Conservation (phyloP, 2,329 filamentous ascomycete genomes). For the Cyphellophora attinorum region DNA sequence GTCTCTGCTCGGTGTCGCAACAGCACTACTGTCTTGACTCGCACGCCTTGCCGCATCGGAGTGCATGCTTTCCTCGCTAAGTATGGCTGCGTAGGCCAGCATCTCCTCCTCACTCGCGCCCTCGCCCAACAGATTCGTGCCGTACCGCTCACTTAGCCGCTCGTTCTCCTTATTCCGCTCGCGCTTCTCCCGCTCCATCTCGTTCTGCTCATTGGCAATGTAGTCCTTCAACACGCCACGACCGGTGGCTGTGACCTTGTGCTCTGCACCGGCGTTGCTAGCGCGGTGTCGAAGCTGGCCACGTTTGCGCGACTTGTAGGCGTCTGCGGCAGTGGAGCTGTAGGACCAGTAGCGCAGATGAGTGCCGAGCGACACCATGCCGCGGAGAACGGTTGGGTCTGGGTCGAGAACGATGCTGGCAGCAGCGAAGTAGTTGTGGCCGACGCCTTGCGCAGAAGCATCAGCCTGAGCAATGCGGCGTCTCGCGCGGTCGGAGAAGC, state of each 20-base stretch:
- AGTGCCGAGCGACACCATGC: conserved; percentile 77
- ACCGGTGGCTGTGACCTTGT: conserved; percentile 52
- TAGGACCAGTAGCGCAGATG: conserved; percentile 91
- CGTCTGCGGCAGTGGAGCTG: conserved; percentile 66
- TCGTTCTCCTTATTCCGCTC: conserved; percentile 58
- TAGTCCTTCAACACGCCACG: conserved; percentile 67
- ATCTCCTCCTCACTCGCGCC: conserved; percentile 52
- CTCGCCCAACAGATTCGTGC: conserved; percentile 59
- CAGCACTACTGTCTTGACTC: conserved; percentile 27
- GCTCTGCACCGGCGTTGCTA: conserved; percentile 45
- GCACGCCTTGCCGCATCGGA: conserved; percentile 40
- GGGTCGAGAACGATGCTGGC: conserved; percentile 80
- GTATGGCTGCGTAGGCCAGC: conserved; percentile 51
- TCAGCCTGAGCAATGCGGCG: conserved; percentile 62
- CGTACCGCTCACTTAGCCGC: conserved; percentile 69
- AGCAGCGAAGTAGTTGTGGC: conserved; percentile 70
- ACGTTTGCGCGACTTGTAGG: conserved; percentile 69
- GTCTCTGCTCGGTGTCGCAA: conserved; percentile 7
- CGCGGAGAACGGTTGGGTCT: conserved; percentile 74
- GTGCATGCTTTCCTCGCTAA: conserved; percentile 50
- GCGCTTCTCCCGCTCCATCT: conserved; percentile 65
- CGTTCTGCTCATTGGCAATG: conserved; percentile 75
- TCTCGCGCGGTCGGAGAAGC: conserved; percentile 71
- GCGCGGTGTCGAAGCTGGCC: conserved; percentile 53
- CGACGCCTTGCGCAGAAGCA: conserved; percentile 56